Conservation (phyloP, 2,329 filamentous ascomycete genomes). For the Diaporthe sp. region DNA sequence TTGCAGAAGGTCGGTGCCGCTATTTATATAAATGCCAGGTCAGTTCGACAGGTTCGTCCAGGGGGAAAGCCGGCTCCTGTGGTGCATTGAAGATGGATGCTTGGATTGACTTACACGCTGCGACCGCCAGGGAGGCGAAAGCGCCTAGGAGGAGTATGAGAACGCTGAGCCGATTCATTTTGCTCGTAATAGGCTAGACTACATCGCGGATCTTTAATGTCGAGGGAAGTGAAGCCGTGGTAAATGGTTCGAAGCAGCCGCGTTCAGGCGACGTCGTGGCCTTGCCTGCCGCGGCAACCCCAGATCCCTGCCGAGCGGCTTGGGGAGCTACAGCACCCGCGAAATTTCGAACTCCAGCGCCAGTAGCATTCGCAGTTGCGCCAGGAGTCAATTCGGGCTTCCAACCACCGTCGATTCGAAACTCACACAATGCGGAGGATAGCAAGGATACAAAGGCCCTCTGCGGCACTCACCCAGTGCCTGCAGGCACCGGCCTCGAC, state of each 20-base stretch:
- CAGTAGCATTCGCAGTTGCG: not conserved
- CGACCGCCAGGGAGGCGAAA: slow-evolving; percentile 51
- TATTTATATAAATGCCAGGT: slow-evolving; percentile 47
- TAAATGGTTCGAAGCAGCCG: not conserved
- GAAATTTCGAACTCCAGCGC: slow-evolving; percentile 35
- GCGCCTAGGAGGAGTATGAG: slow-evolving; percentile 49
- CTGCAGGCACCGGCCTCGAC: slow-evolving; percentile 33
- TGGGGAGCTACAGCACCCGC: slow-evolving; percentile 20
- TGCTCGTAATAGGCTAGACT: slow-evolving; percentile 22
- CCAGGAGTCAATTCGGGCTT: slow-evolving; percentile 7
- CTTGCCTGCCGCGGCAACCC: slow-evolving; percentile 18
- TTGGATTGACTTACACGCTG: slow-evolving; percentile 57
- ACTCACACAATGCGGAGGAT: slow-evolving; percentile 40
- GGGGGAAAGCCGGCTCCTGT: not conserved
- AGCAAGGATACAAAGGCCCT: slow-evolving; percentile 38
- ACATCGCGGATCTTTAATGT: not conserved
- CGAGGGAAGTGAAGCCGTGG: not conserved
- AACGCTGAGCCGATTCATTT: slow-evolving; percentile 48
- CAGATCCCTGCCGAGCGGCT: slow-evolving; percentile 24
- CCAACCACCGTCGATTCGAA: not conserved
- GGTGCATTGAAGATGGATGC: not conserved
- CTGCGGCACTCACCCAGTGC: slow-evolving; percentile 36
- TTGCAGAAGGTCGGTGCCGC: slow-evolving; percentile 77
- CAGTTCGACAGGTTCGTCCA: not conserved
- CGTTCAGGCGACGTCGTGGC: slow-evolving; percentile 24